Evolutionary conservation across 345 rosid species (phyloP).

Genomic region (Ricinus communis): DNA sequence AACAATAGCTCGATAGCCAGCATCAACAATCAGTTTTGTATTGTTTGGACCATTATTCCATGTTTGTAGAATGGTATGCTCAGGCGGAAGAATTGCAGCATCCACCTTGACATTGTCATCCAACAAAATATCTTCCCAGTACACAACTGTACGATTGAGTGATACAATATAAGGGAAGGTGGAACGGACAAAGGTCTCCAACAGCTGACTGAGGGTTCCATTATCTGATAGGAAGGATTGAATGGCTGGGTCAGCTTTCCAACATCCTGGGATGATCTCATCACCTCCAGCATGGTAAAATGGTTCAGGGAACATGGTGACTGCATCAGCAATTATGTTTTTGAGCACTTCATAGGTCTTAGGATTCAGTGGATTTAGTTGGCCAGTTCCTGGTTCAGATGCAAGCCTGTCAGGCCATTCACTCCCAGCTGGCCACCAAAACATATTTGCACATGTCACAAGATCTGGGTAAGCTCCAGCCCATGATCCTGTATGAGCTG

Average conservation of each 20-base stretch:
- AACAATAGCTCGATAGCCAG: constrained; percentile 75
- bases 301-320: constrained; percentile 60
- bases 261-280: constrained; percentile 74
- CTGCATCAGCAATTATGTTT: constrained; percentile 53
- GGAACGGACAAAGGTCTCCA: constrained; percentile 55
- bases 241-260: constrained; percentile 69
- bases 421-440: constrained; percentile 70
- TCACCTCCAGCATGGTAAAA: constrained; percentile 80
- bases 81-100: constrained; percentile 49
- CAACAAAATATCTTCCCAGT: constrained; percentile 81
- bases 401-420: constrained; percentile 63
- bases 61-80: constrained; percentile 70
- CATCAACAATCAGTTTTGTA: constrained; percentile 59
- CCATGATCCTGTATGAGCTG: constrained; percentile 87
- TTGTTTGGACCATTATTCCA: constrained; percentile 75
- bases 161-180: constrained; percentile 68
- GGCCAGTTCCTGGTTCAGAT: constrained; percentile 85
- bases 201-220: constrained; percentile 68
- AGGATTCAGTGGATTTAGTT: constrained; percentile 72
- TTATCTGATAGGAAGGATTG: constrained; percentile 53
- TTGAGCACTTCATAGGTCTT: constrained; percentile 67
- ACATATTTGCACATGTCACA: constrained; percentile 80
- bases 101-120: constrained; percentile 50
- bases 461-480: constrained; percentile 80
- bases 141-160: constrained; percentile 67